Evolutionary conservation across 1,284 basidiomycete species (phyloP).

Genomic region (Apiotrichum montevideense): DNA sequence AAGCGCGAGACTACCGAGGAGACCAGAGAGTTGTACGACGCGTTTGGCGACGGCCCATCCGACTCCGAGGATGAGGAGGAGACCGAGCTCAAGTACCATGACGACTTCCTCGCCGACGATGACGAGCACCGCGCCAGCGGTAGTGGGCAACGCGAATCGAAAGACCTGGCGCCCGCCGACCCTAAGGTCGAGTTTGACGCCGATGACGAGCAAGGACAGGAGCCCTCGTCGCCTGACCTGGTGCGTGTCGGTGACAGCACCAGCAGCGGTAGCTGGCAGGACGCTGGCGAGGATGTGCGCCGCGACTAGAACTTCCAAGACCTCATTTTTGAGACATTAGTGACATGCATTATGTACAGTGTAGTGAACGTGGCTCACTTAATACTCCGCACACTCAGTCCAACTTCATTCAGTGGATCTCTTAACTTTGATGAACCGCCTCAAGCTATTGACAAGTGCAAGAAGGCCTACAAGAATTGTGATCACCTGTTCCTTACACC

Average conservation of each 20-base stretch:
- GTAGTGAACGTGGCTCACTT: background rate
- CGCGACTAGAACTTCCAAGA: background rate
- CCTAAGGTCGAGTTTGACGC: background rate
- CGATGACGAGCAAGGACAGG: background rate
- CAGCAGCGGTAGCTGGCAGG: slow-evolving; percentile 36
- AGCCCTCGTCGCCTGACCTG: background rate
- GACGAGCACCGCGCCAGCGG: slow-evolving; percentile 29
- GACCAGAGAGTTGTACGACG: slow-evolving; percentile 77
- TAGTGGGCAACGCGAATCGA: slow-evolving; percentile 2
- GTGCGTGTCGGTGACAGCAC: slow-evolving; percentile 14
- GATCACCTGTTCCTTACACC: too few relatives aligned
- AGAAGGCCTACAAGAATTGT: too few relatives aligned
- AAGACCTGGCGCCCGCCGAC: slow-evolving; percentile 21
- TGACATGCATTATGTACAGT: slow-evolving; percentile 2
- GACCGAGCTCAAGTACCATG: slow-evolving; percentile 42
- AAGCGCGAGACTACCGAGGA: slow-evolving; percentile 42
- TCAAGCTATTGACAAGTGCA: too few relatives aligned
- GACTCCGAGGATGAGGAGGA: slow-evolving; percentile 38
- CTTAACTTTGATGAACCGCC: too few relatives aligned
- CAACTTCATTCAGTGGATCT: too few relatives aligned
- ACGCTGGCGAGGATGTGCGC: slow-evolving; percentile 37
- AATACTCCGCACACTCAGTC: too few relatives aligned
- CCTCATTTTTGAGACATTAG: background rate
- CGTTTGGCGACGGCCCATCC: slow-evolving; percentile 64
- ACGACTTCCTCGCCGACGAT: slow-evolving; percentile 45